Conservation (phyloP, 2,329 filamentous ascomycete genomes). For the Ceratocystis smalleyi region DNA sequence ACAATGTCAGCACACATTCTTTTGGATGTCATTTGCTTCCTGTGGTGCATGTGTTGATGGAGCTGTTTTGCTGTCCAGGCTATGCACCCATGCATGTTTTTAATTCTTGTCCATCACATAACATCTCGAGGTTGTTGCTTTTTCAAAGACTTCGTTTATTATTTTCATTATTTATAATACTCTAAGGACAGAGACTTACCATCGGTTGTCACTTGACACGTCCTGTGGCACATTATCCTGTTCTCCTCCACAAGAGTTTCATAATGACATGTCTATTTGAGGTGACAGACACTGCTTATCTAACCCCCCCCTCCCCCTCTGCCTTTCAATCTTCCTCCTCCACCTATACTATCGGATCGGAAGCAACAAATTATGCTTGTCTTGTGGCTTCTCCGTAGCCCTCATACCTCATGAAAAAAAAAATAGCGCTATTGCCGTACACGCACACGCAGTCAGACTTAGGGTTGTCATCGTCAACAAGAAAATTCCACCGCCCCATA, state of each 20-base stretch:
- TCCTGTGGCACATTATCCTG: background rate
- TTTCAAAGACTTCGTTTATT: background rate
- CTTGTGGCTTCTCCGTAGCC: background rate
- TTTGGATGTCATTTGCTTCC: too few species aligned
- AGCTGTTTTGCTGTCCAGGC: too few species aligned
- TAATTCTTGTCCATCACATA: background rate
- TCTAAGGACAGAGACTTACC: background rate
- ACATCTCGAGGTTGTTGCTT: background rate
- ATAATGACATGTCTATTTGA: background rate
- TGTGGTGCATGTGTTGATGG: too few species aligned
- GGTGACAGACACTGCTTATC: background rate
- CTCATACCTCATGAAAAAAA: conserved; percentile 1
- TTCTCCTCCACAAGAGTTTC: background rate
- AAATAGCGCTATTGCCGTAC: conserved; percentile 4
- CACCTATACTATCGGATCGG: background rate
- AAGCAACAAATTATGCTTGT: background rate
- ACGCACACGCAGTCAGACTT: background rate
- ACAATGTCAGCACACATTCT: too few species aligned
- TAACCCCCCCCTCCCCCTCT: background rate
- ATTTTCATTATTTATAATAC: background rate
- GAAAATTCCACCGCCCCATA: conserved; percentile 8
- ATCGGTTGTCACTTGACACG: background rate
- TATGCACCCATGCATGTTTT: too few species aligned
- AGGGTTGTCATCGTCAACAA: background rate
- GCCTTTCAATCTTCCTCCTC: background rate